Conservation (phyloP, 2,329 filamentous ascomycete species). For the Colletotrichum cordylinicola region DNA sequence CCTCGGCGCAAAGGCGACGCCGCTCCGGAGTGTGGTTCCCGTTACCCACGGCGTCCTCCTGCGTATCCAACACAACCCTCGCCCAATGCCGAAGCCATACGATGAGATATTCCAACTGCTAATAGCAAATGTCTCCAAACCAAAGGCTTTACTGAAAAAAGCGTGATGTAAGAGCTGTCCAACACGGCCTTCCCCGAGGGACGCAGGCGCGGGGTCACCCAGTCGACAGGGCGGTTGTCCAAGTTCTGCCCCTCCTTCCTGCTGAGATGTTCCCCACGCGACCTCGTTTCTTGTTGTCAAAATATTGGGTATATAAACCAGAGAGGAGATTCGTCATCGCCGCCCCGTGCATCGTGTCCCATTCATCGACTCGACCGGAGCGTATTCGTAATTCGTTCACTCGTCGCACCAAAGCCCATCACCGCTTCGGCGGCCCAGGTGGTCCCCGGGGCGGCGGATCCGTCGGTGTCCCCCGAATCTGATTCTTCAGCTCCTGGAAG, state of each 20-base stretch:
- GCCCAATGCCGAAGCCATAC: background rate
- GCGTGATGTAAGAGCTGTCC: fast-evolving
- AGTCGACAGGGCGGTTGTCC: background rate
- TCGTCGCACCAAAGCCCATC: background rate
- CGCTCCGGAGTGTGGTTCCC: background rate
- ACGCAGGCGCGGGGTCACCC: background rate
- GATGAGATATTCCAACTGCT: background rate
- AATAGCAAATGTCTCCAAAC: background rate
- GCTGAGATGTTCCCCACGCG: background rate
- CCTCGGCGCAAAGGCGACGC: background rate
- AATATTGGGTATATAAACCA: background rate
- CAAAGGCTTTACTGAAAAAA: background rate
- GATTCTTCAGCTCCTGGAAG: conserved; percentile 55
- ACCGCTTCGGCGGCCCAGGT: conserved; percentile 24
- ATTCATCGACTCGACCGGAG: background rate
- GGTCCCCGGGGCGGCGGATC: conserved; percentile 32
- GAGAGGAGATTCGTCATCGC: background rate
- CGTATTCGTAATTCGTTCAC: background rate
- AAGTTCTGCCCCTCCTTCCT: background rate
- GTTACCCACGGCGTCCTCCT: background rate
- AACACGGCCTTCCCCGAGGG: background rate
- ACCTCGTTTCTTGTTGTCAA: background rate
- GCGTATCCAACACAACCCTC: background rate
- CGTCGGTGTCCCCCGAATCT: conserved; percentile 50
- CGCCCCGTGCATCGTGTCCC: background rate